phyloP scores from a whole-genome alignment of 176 grass and related monocot genomes.

The Zoysia japonica region DNA sequence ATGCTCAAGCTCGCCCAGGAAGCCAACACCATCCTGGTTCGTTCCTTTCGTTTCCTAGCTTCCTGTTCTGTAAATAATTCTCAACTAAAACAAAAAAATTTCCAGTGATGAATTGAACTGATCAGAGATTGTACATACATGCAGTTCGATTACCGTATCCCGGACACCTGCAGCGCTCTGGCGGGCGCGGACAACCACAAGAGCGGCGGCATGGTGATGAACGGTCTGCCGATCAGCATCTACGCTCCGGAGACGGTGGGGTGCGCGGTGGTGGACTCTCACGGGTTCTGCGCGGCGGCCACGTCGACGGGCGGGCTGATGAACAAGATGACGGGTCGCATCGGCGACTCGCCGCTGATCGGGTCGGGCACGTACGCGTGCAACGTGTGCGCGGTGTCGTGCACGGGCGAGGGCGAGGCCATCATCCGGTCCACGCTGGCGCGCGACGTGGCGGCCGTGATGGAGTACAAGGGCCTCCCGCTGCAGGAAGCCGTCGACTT shows the following conservation, averaged over 20 bases:
- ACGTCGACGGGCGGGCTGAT: constrained; percentile 86
- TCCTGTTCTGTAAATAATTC: neutral
- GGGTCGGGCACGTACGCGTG: constrained; percentile 88
- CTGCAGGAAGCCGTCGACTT: constrained; percentile 79
- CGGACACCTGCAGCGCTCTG: constrained; percentile 62
- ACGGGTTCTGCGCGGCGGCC: constrained; percentile 56
- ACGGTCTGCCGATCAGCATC: constrained; percentile 88
- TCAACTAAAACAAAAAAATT: too few species aligned
- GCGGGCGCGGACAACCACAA: constrained; percentile 27
- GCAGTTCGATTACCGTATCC: constrained; percentile 90
- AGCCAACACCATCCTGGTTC: constrained; percentile 76
- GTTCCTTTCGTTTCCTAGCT: neutral
- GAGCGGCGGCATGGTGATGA: constrained; percentile 55
- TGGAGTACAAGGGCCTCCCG: constrained; percentile 81
- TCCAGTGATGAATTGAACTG: neutral
- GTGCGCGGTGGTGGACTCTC: constrained; percentile 64
- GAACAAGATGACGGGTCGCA: constrained; percentile 93
- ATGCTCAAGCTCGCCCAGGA: constrained; percentile 97
- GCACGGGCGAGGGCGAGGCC: constrained; percentile 90
- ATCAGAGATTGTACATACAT: neutral
- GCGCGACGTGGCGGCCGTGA: constrained; percentile 74
- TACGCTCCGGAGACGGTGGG: constrained; percentile 96
- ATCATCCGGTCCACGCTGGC: constrained; percentile 92
- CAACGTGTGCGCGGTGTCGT: constrained; percentile 63
- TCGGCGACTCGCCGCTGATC: constrained; percentile 89